Base-by-base conservation (phyloP, 257 asterid genomes). In the Plantago elongata region DNA sequence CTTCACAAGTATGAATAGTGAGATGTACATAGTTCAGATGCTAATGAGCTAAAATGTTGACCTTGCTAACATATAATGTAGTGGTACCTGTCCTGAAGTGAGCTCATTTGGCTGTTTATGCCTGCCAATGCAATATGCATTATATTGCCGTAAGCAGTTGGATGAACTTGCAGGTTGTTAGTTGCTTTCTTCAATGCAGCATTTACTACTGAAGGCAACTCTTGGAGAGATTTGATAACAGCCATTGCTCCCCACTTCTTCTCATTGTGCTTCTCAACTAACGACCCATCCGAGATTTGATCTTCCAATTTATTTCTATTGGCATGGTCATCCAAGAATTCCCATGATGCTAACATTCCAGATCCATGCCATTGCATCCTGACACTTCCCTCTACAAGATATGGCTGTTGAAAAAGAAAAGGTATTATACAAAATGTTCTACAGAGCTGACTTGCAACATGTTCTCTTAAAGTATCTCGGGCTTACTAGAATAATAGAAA, bases 311-410 rank as follows among this genome's bases (percentile, higher is more conserved):
- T 65, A 69, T 70, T 78, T 67, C 89, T 78, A 71, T 82, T 86
- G 7, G 77, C 75, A 58, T 85, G 96, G 69, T 88, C 99, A 57
- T 89, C 92, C 74, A 79, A 67, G 76, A 87, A 93, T 64, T 89
- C 86, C 99, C 99, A 93, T 9, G 97, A 89, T 47, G 99, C 96
- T 65, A 93, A 85, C 72, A 93, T 95, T 68, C 99, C 99, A 57
- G 84, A 83, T 82, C 99, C 82, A 79, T 93, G 97, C 99, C 99
- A 93, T 80, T 93, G 99, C 99, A 93, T 93, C 84, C 99, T 82
- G 60, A 93, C 95, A 69, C 97, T 93, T 48, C 92, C 97, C 67
- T 93, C 84, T 52, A 89, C 86, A 42, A 93, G 99, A 74, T 89
- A 90, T 18, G 99, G 97, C 99, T 93, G 87, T 69, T 66, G 61